phyloP scores from a whole-genome alignment of 2,329 filamentous ascomycete genomes.

The Keithomyces neogunnii region DNA sequence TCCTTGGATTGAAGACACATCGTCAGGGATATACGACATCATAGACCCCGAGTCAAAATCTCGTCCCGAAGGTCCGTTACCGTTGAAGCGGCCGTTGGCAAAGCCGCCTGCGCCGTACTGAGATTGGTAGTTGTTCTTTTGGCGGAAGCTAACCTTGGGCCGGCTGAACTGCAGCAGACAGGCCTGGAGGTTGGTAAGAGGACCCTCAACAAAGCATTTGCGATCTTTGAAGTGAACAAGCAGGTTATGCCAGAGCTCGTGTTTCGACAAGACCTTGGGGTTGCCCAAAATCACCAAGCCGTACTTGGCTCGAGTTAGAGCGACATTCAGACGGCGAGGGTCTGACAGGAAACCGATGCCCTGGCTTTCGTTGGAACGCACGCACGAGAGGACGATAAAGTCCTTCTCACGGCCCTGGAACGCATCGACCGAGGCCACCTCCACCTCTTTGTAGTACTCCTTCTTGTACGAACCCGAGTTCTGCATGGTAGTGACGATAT shows the following conservation, averaged over 20 bases:
- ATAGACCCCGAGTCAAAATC: constrained; percentile 77
- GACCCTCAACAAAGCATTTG: constrained; percentile 92
- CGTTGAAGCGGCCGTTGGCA: constrained; percentile 32
- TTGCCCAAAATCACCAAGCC: constrained; percentile 95
- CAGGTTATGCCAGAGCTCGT: constrained; percentile 94
- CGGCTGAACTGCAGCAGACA: constrained; percentile 91
- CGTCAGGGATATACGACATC: constrained; percentile 91
- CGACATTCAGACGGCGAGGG: constrained; percentile 92
- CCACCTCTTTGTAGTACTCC: constrained; percentile 96
- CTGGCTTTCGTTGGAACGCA: constrained; percentile 97
- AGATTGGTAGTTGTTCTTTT: constrained; percentile 69
- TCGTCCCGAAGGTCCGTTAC: constrained; percentile 30
- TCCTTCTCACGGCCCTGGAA: constrained; percentile 99
- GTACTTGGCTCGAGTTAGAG: constrained; percentile 92
- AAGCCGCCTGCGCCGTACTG: constrained; percentile 46
- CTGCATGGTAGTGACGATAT: constrained; percentile 99
- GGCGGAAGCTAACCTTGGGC: constrained; percentile 87
- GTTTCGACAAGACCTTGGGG: constrained; percentile 94
- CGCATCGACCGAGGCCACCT: constrained; percentile 95
- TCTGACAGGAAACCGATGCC: constrained; percentile 98
- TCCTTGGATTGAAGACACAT: constrained; percentile 92
- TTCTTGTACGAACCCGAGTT: constrained; percentile 96
- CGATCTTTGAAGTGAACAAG: constrained; percentile 94
- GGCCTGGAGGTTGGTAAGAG: constrained; percentile 89
- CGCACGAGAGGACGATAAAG: constrained; percentile 95